Evolutionary conservation across 805 yeast genomes (phyloP).

Genomic region (Sugiyamaella lignohabitans): DNA sequence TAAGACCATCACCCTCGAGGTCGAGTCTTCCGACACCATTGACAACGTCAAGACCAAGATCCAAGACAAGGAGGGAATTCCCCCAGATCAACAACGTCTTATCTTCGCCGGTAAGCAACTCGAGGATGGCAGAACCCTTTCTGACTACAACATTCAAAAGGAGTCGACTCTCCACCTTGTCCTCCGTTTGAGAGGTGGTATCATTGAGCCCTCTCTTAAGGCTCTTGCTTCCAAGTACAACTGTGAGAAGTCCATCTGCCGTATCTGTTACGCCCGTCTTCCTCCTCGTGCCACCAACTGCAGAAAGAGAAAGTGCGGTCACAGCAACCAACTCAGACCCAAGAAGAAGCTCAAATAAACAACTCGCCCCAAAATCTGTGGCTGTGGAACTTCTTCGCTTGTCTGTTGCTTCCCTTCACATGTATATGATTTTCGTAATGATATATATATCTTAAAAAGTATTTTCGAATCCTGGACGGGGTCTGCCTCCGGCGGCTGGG

Average conservation of each 20-base stretch:
- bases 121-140: conserved; percentile 97
- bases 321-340: conserved; percentile 99
- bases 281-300: conserved; percentile 99
- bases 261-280: conserved; percentile 99
- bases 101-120: conserved; percentile 99
- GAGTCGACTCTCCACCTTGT: conserved; percentile 97
- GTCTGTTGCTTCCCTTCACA: too few species aligned
- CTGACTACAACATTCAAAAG: conserved; percentile 99
- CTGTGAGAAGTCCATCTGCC: conserved; percentile 99
- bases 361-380: too few species aligned
- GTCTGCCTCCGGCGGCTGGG: too few species aligned
- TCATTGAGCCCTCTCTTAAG: conserved; percentile 99
- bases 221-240: conserved; percentile 99
- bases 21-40: conserved; percentile 97
- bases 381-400: too few species aligned
- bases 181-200: conserved; percentile 97
- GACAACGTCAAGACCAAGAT: conserved; percentile 98
- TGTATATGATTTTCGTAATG: too few species aligned
- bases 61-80: conserved; percentile 99
- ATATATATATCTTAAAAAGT: too few species aligned
- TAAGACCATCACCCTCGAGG: conserved; percentile 73
- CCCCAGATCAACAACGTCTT: conserved; percentile 99
- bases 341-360: conserved; percentile 97
- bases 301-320: conserved; percentile 99
- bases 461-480: too few species aligned